Percentiles rank a stretch among this genome's conserved stretches.
Conservation (phyloP, 2,329 filamentous ascomycete genomes). For the Pyrenochaeta sp. region DNA sequence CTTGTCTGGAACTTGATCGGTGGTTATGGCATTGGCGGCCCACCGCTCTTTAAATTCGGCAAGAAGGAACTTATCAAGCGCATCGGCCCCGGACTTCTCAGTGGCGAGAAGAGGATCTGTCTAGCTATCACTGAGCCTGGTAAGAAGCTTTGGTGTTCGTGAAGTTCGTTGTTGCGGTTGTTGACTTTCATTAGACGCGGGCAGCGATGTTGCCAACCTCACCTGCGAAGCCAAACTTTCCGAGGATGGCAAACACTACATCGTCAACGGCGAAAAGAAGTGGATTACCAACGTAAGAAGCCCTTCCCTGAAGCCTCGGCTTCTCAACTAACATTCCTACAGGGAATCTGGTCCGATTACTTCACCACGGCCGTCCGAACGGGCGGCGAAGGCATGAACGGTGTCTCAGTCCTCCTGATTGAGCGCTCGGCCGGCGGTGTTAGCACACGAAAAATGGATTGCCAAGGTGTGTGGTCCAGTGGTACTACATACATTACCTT, state of each 20-base stretch:
- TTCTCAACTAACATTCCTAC: too few species aligned
- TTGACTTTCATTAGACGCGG: conserved; percentile 68
- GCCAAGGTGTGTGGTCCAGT: conserved; percentile 90
- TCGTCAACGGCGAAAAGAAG: conserved; percentile 99
- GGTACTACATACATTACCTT: conserved; percentile 98
- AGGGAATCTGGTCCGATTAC: conserved; percentile 95
- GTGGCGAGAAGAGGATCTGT: conserved; percentile 96
- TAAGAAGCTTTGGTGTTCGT: conserved; percentile 26
- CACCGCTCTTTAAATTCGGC: conserved; percentile 90
- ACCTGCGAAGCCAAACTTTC: conserved; percentile 94
- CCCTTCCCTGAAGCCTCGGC: too few species aligned
- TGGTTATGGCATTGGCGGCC: conserved; percentile 92
- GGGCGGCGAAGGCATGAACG: conserved; percentile 88
- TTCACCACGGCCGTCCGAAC: conserved; percentile 76
- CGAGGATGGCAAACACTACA: conserved; percentile 97
- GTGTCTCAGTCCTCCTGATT: conserved; percentile 88
- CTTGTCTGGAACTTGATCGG: conserved; percentile 97
- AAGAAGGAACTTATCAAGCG: conserved; percentile 84
- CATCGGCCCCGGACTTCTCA: conserved; percentile 85
- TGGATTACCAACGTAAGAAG: conserved; percentile 99
- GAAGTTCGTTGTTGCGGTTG: too few species aligned
- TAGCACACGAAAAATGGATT: conserved; percentile 90
- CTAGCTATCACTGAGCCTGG: conserved; percentile 89
- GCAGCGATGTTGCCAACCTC: conserved; percentile 92
- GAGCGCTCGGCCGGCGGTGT: conserved; percentile 86